These are phyloP conservation scores for Xylaria sp. DNA, from an alignment of 2,329 filamentous ascomycete species.

Conservation along the genomic window DNA sequence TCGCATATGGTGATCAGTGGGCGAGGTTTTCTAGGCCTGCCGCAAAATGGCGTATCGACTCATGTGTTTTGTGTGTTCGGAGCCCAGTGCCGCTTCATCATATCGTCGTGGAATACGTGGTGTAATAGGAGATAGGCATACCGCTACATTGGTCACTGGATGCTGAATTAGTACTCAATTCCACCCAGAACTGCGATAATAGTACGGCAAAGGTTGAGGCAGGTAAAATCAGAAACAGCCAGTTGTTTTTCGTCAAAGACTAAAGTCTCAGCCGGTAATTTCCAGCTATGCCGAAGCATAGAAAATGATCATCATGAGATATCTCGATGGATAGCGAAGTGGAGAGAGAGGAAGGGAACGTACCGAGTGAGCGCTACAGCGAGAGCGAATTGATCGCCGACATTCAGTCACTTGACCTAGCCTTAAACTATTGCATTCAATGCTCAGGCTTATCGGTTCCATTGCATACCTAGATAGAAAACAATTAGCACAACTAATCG, in stretches of 20 bases:
- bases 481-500: slow-evolving; percentile 42
- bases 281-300: slow-evolving; percentile 81
- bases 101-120: slow-evolving; percentile 51
- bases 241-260: slow-evolving; percentile 81
- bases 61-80: slow-evolving; percentile 73
- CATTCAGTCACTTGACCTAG: slow-evolving; percentile 21
- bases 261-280: slow-evolving; percentile 91
- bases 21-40: slow-evolving; percentile 99
- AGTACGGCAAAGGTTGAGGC: background rate
- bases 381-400: background rate
- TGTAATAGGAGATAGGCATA: slow-evolving; percentile 48
- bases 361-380: slow-evolving; percentile 25
- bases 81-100: slow-evolving; percentile 99
- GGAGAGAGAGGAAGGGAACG: slow-evolving; percentile 10
- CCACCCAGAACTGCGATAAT: background rate
- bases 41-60: slow-evolving; percentile 90
- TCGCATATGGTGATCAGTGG: slow-evolving; percentile 75
- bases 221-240: slow-evolving; percentile 79
- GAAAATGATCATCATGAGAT: slow-evolving; percentile 74
- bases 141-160: slow-evolving; percentile 31
- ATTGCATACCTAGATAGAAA: slow-evolving; percentile 33
- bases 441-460: background rate
- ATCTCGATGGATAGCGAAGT: slow-evolving; percentile 3
- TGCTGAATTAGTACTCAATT: slow-evolving; percentile 45
- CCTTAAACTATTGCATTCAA: background rate